phyloP scores from a whole-genome alignment of 495 filamentous ascomycete species.

The Penicillium flavigenum region DNA sequence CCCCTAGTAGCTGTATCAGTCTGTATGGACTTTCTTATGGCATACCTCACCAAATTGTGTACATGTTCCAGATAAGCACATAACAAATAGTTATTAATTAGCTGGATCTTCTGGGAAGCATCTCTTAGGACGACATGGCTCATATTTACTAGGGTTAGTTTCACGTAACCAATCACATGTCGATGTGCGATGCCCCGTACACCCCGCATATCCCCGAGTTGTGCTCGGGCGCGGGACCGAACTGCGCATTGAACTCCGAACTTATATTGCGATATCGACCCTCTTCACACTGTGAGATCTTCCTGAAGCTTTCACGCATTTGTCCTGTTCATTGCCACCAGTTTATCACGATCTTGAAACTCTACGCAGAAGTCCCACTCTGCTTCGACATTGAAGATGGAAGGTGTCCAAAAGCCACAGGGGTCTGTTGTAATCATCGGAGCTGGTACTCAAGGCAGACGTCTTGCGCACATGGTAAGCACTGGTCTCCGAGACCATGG shows the following conservation, averaged over 20 bases:
- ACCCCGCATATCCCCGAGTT: not conserved
- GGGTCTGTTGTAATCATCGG: slow-evolving; percentile 31
- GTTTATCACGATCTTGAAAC: not conserved
- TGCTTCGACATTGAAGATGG: slow-evolving; percentile 2
- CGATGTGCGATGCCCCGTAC: not conserved
- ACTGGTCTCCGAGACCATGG: not conserved
- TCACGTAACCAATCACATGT: too few relatives aligned
- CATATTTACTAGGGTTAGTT: too few relatives aligned
- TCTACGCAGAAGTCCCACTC: not conserved
- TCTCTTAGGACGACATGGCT: too few relatives aligned
- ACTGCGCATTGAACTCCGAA: not conserved
- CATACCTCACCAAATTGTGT: too few relatives aligned
- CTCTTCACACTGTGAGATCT: not conserved
- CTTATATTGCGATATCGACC: not conserved
- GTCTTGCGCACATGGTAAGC: slow-evolving; percentile 43
- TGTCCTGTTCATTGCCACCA: not conserved
- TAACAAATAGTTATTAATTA: too few relatives aligned
- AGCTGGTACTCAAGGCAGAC: slow-evolving; percentile 40
- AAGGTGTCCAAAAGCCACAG: slow-evolving; percentile 1
- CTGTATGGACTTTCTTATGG: too few relatives aligned
- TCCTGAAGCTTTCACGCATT: not conserved
- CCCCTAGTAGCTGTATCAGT: too few relatives aligned
- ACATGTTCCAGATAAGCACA: too few relatives aligned
- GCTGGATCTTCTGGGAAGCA: too few relatives aligned
- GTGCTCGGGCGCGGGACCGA: not conserved